phyloP scores from a whole-genome alignment of 768 basidiomycete genomes.

The Boletus reticuloceps region DNA sequence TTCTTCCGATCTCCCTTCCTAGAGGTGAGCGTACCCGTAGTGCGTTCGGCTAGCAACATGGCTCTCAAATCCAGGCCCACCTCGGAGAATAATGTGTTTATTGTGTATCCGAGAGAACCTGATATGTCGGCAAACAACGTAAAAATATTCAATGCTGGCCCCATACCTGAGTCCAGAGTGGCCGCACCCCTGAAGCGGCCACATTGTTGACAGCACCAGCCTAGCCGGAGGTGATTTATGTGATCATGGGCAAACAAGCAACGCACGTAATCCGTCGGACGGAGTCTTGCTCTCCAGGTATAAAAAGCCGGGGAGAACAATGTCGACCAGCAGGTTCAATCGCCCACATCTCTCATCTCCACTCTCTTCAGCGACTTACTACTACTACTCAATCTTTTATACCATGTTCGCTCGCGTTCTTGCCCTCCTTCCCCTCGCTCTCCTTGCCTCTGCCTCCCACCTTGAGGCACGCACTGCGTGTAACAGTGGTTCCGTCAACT shows the following conservation, averaged over 20 bases:
- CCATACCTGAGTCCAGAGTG: not conserved
- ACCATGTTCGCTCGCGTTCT: conserved; percentile 18
- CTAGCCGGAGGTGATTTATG: not conserved
- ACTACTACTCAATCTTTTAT: not conserved
- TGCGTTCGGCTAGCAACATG: too few relatives aligned
- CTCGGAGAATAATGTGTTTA: not conserved
- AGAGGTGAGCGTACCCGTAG: too few relatives aligned
- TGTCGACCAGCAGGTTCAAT: not conserved
- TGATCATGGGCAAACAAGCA: not conserved
- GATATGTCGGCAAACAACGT: conserved; percentile 1
- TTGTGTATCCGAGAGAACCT: too few relatives aligned
- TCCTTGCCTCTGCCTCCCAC: conserved; percentile 8
- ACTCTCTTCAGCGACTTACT: too few relatives aligned
- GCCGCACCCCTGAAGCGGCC: not conserved
- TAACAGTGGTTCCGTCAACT: too few relatives aligned
- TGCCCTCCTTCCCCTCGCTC: conserved; percentile 17
- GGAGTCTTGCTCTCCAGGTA: conserved; percentile 7
- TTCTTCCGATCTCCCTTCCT: too few relatives aligned
- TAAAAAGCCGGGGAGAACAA: not conserved
- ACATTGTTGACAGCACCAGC: not conserved
- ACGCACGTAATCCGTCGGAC: conserved; percentile 2
- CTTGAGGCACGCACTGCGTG: conserved; percentile 7
- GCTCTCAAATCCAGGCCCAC: not conserved
- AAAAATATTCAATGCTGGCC: not conserved
- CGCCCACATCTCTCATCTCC: not conserved